Evolutionary conservation across 2,329 filamentous ascomycete species (phyloP).

Genomic region (Colletotrichum sp.): DNA sequence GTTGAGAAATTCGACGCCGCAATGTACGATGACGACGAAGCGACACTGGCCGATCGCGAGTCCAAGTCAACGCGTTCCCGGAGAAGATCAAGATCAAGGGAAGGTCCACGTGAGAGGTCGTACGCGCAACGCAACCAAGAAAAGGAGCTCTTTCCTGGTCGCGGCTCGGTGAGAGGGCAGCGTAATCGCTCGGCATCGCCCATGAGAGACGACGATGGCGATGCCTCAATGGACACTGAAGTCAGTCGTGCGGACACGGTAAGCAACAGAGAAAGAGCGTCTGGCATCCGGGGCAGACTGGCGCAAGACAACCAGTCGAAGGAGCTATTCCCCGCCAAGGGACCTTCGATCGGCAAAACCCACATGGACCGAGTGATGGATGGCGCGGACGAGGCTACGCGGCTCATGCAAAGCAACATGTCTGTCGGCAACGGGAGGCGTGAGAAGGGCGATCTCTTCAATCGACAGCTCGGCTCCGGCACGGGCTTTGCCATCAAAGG

Average conservation of each 20-base stretch:
- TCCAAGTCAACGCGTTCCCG: conserved; percentile 38
- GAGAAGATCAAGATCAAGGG: conserved; percentile 27
- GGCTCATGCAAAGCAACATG: conserved; percentile 25
- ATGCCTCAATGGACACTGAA: conserved; percentile 39
- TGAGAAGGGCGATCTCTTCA: conserved; percentile 49
- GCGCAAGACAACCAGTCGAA: conserved; percentile 34
- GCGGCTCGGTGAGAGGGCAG: conserved; percentile 25
- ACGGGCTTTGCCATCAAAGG: conserved; percentile 72
- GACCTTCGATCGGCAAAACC: conserved; percentile 36
- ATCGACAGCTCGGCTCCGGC: conserved; percentile 44
- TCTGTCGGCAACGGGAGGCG: conserved; percentile 37
- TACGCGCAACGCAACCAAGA: conserved; percentile 46
- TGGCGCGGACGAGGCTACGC: conserved; percentile 25
- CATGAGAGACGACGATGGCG: conserved; percentile 44
- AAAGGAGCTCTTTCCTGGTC: conserved; percentile 69
- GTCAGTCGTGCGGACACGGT: conserved; percentile 29
- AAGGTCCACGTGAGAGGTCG: conserved; percentile 28
- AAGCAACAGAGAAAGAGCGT: conserved; percentile 37
- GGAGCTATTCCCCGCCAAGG: conserved; percentile 45
- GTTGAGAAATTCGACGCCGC: conserved; percentile 71
- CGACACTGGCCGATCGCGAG: conserved; percentile 33
- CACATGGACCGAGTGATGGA: conserved; percentile 34
- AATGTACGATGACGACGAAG: conserved; percentile 79
- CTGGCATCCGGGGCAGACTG: conserved; percentile 37
- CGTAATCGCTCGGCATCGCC: conserved; percentile 61